Evolutionary conservation across 345 rosid genomes (phyloP).

Genomic region (Eucalyptus cloeziana): DNA sequence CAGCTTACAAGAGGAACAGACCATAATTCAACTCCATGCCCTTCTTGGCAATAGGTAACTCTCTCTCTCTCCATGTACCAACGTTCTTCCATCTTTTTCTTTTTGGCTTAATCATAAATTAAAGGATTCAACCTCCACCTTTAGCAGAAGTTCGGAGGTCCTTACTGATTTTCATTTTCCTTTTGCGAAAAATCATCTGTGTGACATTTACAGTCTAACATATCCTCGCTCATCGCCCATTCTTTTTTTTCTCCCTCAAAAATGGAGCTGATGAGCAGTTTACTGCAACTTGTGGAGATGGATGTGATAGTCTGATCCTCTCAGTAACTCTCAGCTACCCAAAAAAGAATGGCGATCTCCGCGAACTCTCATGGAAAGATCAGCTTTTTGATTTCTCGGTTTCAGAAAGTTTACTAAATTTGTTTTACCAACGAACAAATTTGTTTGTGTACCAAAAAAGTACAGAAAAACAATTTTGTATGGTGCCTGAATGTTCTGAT

Average conservation of each 20-base stretch:
- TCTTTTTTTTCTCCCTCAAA: not conserved
- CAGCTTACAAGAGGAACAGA: conserved; percentile 86
- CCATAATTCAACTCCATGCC: conserved; percentile 95
- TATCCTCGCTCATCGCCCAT: not conserved
- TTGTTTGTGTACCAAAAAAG: not conserved
- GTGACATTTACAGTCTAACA: not conserved
- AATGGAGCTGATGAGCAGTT: not conserved
- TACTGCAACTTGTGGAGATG: not conserved
- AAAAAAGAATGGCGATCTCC: not conserved
- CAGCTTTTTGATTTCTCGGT: not conserved
- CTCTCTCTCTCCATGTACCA: not conserved
- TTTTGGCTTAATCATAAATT: not conserved
- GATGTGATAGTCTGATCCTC: not conserved
- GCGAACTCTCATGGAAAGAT: not conserved
- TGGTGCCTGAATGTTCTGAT: not conserved
- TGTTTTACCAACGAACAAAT: not conserved
- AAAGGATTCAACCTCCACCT: not conserved
- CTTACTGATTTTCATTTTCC: not conserved
- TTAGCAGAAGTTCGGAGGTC: not conserved
- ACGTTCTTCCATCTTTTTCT: not conserved
- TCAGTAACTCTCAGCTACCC: not conserved
- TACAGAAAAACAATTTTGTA: not conserved
- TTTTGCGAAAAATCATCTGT: not conserved
- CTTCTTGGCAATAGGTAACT: conserved; percentile 81
- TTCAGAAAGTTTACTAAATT: not conserved